Evolutionary conservation across 75 land plant species (phyloP), one percentile per base, ranked within the genome.

Genomic region (Pinus tabuliformis): DNA sequence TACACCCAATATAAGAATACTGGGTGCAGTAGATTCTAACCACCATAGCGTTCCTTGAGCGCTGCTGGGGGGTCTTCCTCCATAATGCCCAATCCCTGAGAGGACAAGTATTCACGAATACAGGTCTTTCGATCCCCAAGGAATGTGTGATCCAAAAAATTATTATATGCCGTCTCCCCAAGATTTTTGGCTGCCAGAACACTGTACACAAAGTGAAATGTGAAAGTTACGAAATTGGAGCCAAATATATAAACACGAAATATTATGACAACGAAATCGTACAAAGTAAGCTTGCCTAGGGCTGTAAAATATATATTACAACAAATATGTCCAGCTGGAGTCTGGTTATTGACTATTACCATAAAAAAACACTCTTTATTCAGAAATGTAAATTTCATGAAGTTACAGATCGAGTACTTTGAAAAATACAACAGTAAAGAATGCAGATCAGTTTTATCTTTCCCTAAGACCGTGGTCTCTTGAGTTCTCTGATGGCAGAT

Each of bases 141-240:
- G 78, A 85, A 95, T 2, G 98, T 93, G 73, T 95, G 98, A 80
- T 95, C 98, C 61, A 95, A 78, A 72, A 95, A 95, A 78, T 88
- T 95, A 20, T 93, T 81, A 77, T 86, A 84, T n/a, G 89, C 92
- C 57, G 62, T 76, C 42, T 80, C 72, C 8, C 98, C 90, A 22
- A 95, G 85, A 74, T 88, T 95, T 70, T 91, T 87, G 13, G 98
- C 96, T 75, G 98, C 98, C 78, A 93, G 78, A 1, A 95, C 96
- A 86, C 98, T 95, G 86, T 75, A 70, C 56, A 45, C 6, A 64
- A 39, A 17, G 70, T 17, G 24, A n/a, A 68, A 42, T n/a, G 22
- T 13, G n/a, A 42, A 42, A 3, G 52, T 68, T 68, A 68, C 14
- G 6, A 68, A 68, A 49, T 18, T 68, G 2, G 15, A 68, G 42